Conservation (phyloP, 2,329 filamentous ascomycete genomes). For the Stagonosporopsis cucurbitacearum region DNA sequence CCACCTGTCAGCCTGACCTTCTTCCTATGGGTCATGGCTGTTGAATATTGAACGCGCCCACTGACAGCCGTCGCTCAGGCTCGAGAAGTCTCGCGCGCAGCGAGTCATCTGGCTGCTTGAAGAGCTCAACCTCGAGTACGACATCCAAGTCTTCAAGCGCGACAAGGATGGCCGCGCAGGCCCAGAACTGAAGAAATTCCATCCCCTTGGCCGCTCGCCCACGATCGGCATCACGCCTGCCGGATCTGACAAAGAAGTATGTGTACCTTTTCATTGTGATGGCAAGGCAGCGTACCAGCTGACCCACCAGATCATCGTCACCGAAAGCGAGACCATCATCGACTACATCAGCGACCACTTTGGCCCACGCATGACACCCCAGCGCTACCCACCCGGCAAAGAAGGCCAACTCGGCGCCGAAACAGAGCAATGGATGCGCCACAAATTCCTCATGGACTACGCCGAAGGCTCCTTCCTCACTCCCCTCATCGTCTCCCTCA, state of each 20-base stretch:
- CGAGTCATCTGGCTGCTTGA: conserved; percentile 86
- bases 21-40: background rate
- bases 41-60: background rate
- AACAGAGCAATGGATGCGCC: conserved; percentile 66
- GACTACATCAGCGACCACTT: conserved; percentile 81
- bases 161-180: conserved; percentile 71
- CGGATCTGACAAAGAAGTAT: conserved; percentile 51
- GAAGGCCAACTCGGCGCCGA: conserved; percentile 64
- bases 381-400: conserved; percentile 59
- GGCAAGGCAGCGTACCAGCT: background rate
- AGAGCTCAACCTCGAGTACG: conserved; percentile 79
- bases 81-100: conserved; percentile 81
- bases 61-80: conserved; percentile 60
- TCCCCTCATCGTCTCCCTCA: conserved; percentile 67
- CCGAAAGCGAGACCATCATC: conserved; percentile 80
- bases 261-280: background rate
- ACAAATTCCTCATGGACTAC: conserved; percentile 73
- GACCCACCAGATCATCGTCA: conserved; percentile 62
- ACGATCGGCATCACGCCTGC: conserved; percentile 69
- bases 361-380: conserved; percentile 59
- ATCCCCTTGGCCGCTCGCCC: conserved; percentile 88
- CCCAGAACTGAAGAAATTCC: conserved; percentile 75
- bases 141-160: conserved; percentile 81
- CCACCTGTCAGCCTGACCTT: background rate
- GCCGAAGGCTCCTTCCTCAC: conserved; percentile 84